phyloP scores from a whole-genome alignment of 169 alveolate species.

The Cyclospora cayetanensis region DNA sequence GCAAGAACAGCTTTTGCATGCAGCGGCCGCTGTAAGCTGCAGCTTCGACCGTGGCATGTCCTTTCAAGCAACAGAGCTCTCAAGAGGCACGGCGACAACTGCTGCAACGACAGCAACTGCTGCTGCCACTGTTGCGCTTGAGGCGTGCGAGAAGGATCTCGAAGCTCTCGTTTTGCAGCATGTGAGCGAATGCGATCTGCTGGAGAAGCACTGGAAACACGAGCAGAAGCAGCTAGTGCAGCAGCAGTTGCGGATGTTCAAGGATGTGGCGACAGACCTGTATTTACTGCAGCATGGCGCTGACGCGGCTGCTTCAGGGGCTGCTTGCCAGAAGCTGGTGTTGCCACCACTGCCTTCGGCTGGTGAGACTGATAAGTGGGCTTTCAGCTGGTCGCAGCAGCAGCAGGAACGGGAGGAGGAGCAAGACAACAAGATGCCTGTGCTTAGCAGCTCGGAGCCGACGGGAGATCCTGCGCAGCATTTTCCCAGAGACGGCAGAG shows the following conservation, averaged over 20 bases:
- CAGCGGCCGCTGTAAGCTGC: background rate
- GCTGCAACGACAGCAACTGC: background rate
- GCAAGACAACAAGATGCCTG: background rate
- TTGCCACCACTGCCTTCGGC: conserved; percentile 71
- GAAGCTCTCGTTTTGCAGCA: conserved; percentile 69
- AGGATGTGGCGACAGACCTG: conserved; percentile 61
- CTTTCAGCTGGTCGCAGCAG: conserved; percentile 41
- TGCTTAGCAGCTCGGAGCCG: conserved; percentile 23
- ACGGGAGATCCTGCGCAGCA: conserved; percentile 43
- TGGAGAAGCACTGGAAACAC: conserved; percentile 62
- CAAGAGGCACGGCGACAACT: background rate
- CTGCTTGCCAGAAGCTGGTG: conserved; percentile 29
- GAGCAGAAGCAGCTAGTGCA: conserved; percentile 34
- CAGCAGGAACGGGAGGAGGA: conserved; percentile 19
- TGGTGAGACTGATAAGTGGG: conserved; percentile 48
- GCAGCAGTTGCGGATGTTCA: conserved; percentile 64
- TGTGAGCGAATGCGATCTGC: conserved; percentile 68
- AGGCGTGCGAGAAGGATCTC: background rate
- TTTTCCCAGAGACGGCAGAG: background rate
- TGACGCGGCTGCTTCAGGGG: conserved; percentile 52
- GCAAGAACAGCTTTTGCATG: background rate
- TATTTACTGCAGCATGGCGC: conserved; percentile 58
- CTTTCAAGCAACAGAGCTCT: background rate
- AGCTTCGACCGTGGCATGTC: background rate
- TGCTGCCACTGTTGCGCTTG: conserved; percentile 32